Conservation (phyloP, 2,329 filamentous ascomycete species). For the Malbranchea cinnamomea region DNA sequence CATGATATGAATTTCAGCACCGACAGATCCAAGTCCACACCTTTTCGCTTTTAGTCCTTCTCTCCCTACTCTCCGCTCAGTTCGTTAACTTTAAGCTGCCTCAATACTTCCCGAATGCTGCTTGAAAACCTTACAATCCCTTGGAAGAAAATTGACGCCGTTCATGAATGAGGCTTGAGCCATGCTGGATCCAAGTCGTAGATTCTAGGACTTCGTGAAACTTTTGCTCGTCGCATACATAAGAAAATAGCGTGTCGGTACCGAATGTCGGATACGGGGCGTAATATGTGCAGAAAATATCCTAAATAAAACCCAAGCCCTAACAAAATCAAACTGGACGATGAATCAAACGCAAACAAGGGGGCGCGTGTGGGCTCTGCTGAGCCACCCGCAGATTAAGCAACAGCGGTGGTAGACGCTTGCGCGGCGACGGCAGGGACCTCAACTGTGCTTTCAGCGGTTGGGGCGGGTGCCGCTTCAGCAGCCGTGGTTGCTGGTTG, state of each 20-base stretch:
- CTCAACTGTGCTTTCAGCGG: conserved; percentile 25
- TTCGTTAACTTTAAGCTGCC: conserved; percentile 19
- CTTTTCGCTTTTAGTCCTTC: conserved; percentile 12
- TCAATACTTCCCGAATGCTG: conserved; percentile 17
- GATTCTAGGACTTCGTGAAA: conserved; percentile 25
- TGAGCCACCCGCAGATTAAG: conserved; percentile 9
- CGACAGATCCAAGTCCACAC: conserved; percentile 16
- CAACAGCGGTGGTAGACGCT: conserved; percentile 29
- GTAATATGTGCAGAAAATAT: conserved; percentile 26
- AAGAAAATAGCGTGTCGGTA: conserved; percentile 17
- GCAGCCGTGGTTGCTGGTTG: conserved; percentile 13
- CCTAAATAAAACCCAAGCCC: conserved; percentile 9
- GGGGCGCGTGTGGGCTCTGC: too few relatives aligned
- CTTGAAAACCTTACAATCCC: conserved; percentile 14
- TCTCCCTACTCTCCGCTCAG: conserved; percentile 14
- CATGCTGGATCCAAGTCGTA: conserved; percentile 20
- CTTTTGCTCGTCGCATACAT: conserved; percentile 31
- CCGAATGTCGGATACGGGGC: conserved; percentile 16
- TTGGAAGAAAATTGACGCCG: conserved; percentile 27
- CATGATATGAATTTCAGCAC: conserved; percentile 14
- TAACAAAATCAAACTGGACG: neutral
- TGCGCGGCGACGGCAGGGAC: conserved; percentile 20
- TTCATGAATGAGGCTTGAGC: conserved; percentile 27
- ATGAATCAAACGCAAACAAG: too few relatives aligned
- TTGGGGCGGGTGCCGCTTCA: conserved; percentile 20